Percentiles rank a stretch among this genome's conserved stretches.
These are phyloP conservation scores for Solanum arcanum DNA, from an alignment of 257 asterid genomes.

Conservation along the genomic window DNA sequence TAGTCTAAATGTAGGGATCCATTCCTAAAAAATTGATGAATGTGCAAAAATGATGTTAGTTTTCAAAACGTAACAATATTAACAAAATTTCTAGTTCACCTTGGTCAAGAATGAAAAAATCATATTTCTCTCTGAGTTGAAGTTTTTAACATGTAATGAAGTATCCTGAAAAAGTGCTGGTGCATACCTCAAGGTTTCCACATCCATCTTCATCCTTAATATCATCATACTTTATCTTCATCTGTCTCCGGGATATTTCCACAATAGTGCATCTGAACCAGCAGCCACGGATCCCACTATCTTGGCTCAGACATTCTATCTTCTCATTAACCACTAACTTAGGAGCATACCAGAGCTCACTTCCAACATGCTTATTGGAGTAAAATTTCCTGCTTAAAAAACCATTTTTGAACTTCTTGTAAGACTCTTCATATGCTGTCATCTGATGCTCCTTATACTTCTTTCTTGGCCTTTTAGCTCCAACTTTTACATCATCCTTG, in stretches of 20 bases:
- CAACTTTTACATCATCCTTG: conserved; percentile 64
- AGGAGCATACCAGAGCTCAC: conserved; percentile 17
- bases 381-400: conserved; percentile 20
- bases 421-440: conserved; percentile 28
- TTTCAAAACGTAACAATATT: not conserved
- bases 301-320: conserved; percentile 82
- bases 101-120: not conserved
- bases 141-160: not conserved
- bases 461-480: conserved; percentile 59
- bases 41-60: not conserved
- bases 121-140: not conserved
- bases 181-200: conserved; percentile 64
- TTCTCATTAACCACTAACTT: conserved; percentile 40
- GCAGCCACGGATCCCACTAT: conserved; percentile 97
- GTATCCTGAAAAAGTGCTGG: not conserved
- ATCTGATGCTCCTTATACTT: conserved; percentile 37
- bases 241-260: conserved; percentile 53
- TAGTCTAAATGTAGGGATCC: conserved; percentile 63
- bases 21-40: conserved; percentile 42
- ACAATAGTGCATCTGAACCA: conserved; percentile 82
- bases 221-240: conserved; percentile 66
- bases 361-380: conserved; percentile 38
- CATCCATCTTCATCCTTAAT: conserved; percentile 59
- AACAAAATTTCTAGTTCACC: not conserved
- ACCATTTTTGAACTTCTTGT: conserved; percentile 31